Evolutionary conservation across 495 filamentous ascomycete species (phyloP).

Genomic region (Penicillium cinerascens): DNA sequence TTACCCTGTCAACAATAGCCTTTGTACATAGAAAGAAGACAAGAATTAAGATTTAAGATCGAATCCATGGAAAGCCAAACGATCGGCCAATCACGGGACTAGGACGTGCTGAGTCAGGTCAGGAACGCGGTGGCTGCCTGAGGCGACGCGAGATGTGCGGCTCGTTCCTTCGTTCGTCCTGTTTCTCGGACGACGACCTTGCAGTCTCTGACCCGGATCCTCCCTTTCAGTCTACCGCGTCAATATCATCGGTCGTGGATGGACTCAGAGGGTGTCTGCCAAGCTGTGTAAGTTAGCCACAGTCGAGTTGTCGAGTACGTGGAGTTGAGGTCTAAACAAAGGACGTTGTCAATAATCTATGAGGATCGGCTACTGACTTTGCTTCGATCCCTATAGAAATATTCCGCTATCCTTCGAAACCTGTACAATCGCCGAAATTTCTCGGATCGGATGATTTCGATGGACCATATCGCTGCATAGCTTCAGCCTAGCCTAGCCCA

Average conservation of each 20-base stretch:
- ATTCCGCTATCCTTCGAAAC: neutral
- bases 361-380: neutral
- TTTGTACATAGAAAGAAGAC: neutral
- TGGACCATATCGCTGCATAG: neutral
- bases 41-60: constrained; percentile 5
- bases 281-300: constrained; percentile 11
- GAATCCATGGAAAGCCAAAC: constrained; percentile 1
- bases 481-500: neutral
- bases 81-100: constrained; percentile 9
- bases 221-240: constrained; percentile 5
- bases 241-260: constrained; percentile 7
- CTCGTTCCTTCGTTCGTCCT: constrained; percentile 19
- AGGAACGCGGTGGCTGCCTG: constrained; percentile 23
- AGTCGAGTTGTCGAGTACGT: neutral
- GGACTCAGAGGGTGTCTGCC: constrained; percentile 2
- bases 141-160: constrained; percentile 18
- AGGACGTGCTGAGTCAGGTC: constrained; percentile 10
- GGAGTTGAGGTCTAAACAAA: constrained; percentile 9
- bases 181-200: constrained; percentile 41
- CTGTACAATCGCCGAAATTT: neutral
- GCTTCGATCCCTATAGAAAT: neutral
- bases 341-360: neutral
- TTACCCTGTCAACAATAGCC: neutral
- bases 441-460: neutral
- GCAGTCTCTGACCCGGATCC: constrained; percentile 12